Conservation (phyloP, 176 grass and related monocot species). For the Zea luxurians region DNA sequence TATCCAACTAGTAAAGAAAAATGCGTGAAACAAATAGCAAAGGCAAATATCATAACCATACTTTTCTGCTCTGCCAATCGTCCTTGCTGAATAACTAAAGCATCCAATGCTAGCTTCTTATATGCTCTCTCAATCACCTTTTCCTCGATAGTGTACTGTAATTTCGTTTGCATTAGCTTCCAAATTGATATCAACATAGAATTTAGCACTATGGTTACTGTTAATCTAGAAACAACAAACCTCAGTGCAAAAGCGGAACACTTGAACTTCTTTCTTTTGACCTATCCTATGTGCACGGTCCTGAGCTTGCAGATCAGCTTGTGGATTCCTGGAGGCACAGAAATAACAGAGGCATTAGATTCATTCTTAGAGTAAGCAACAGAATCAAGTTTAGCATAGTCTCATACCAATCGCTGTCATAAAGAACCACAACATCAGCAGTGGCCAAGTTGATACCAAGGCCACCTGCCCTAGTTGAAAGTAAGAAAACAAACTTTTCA, state of each 20-base stretch:
- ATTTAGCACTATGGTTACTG: conserved; percentile 5
- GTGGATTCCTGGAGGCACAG: conserved; percentile 82
- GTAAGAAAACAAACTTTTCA: conserved; percentile 97
- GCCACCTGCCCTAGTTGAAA: conserved; percentile 94
- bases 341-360: conserved; percentile 8
- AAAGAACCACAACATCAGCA: conserved; percentile 97
- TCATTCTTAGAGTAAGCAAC: not conserved
- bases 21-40: conserved; percentile 3
- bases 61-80: conserved; percentile 94
- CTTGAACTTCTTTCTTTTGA: conserved; percentile 98
- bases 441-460: conserved; percentile 98
- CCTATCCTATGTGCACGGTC: conserved; percentile 98
- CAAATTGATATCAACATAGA: conserved; percentile 16
- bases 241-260: conserved; percentile 99
- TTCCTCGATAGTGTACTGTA: conserved; percentile 97
- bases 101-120: conserved; percentile 98
- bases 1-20: conserved; percentile 2
- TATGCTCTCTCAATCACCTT: conserved; percentile 99
- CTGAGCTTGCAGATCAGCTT: conserved; percentile 97
- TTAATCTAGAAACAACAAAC: conserved; percentile 44
- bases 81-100: conserved; percentile 98
- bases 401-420: conserved; percentile 94
- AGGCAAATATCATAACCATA: conserved; percentile 30
- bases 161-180: conserved; percentile 21
- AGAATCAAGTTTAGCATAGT: conserved; percentile 26